Base-by-base conservation (phyloP, 1,139 yeast species). In the Yamadazyma trypodendri region DNA sequence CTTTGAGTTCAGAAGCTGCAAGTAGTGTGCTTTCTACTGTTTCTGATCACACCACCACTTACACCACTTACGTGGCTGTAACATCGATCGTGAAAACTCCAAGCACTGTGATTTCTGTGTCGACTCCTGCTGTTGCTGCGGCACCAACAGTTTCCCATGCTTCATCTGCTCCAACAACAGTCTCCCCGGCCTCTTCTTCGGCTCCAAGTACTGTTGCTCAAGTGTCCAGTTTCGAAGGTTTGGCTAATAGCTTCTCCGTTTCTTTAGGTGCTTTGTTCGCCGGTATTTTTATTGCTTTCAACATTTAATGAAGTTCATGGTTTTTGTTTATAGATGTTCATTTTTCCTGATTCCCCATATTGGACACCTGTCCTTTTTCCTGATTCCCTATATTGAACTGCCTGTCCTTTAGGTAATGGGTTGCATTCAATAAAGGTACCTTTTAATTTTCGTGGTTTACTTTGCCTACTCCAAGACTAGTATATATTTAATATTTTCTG, bases 21-120 rank as follows among this genome's bases (percentile, higher is more conserved):
- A 47, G 50, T 21, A 45, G 49, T 33, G 51, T 47, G 44, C 44
- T 45, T 15, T 42, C 50, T 27, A 52, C 59, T 30, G 51, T 52
- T 33, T 43, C 43, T 37, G 64, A 58, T 38, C 54, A 48, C 31
- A 55, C 47, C 21, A 61, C 70, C 38, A 46, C 46, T 35, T 61
- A 56, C 61, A 58, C 68, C 41, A 63, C 69, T 32, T 61, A 57
- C 54, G 32, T 24, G 11, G 28, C 14, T 24, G 14, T 52, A 22
- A 46, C 48, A 33, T 32, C 54, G 23, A 45, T 48, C 31, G 48
- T 60, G 7, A n/a, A 6, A 3, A 24, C 48, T 62, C 15, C 62
- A 58, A 47, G 63, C 32, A 60, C 69, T 35, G 52, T 58, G 28
- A 55, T 60, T 40, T 61, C 67, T 36, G 50, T 52, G 31, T 43